A percentile compares a stretch with the other conserved stretches of the same genome.
Evolutionary conservation across 345 rosid genomes (phyloP).

Genomic region (Eucalyptus viminalis): DNA sequence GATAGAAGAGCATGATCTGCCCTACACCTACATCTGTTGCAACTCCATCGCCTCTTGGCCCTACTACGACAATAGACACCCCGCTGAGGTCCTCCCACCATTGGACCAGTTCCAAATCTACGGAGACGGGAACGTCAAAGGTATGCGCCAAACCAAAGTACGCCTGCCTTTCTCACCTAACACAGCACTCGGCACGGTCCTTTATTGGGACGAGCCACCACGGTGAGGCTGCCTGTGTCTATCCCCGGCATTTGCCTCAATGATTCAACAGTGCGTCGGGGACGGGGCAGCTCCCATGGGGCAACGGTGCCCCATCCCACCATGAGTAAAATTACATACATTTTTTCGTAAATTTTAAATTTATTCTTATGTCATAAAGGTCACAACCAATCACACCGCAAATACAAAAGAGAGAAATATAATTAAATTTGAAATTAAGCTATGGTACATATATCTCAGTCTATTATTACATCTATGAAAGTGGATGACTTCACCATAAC

Average conservation of each 20-base stretch:
- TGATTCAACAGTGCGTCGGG: not conserved
- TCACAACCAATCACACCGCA: not conserved
- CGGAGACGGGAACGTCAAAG: constrained; percentile 61
- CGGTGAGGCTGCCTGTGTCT: not conserved
- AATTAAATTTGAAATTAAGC: not conserved
- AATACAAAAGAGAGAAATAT: not conserved
- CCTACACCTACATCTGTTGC: constrained; percentile 62
- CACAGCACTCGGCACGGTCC: not conserved
- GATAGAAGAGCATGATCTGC: constrained; percentile 23
- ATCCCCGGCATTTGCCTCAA: not conserved
- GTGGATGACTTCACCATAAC: not conserved
- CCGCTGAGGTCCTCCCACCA: constrained; percentile 51
- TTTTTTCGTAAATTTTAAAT: not conserved
- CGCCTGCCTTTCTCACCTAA: not conserved
- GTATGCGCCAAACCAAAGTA: not conserved
- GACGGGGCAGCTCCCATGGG: not conserved
- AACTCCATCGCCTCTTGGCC: constrained; percentile 82
- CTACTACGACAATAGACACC: constrained; percentile 49
- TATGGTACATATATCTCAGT: not conserved
- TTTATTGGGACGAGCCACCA: not conserved
- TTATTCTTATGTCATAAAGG: not conserved
- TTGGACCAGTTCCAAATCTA: constrained; percentile 51
- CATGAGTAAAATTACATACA: not conserved
- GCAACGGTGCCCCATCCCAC: not conserved
- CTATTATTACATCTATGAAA: not conserved